Evolutionary conservation across 2,329 filamentous ascomycete species (phyloP), one percentile per base, ranked within the genome.

Genomic region (Cladosporium colombiae): DNA sequence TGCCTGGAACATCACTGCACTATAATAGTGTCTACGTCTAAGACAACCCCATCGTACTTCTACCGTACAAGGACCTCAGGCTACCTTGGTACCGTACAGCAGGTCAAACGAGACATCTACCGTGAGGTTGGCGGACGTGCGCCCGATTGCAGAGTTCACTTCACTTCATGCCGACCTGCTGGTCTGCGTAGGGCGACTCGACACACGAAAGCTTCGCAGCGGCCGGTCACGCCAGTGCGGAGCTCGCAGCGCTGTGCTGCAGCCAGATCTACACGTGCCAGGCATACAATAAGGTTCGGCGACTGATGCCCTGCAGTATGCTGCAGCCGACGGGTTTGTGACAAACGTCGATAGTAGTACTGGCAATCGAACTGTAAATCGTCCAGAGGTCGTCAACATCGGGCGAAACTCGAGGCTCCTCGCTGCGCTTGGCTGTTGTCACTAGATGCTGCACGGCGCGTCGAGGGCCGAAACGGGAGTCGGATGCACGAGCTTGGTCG

Each of bases 331-430:
- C 40, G 3, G n/a, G 49, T 27, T 25, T 29, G 49, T n/a, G 49
- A 29, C 29, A 60, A 49, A 49, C 49, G 21, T 55, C 33, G 33
- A 62, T 53, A 14, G 33, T 53, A 8, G 33, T 18, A 57, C 16
- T 33, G 25, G n/a, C 18, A 21, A 16, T 60, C 18, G 52, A 55
- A 55, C 18, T 33, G 52, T 55, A 55, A 55, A 31, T 44, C 33
- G 16, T 8, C n/a, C 23, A n/a, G 29, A 62, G 21, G 16, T 53
- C 61, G 16, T 53, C 61, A 46, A 63, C 29, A 52, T 63, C 61
- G 61, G 61, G 29, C 61, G 50, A 63, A 63, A 63, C 61, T 63
- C 61, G 61, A 63, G 25, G 35, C 50, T 56, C n/a, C 35, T 31
- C 50, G 49, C 50, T 27, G 49, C 50, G 56, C 16, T 52, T 25